Base-by-base conservation (phyloP, 306 rosid species). In the Begonia peltatifolia region DNA sequence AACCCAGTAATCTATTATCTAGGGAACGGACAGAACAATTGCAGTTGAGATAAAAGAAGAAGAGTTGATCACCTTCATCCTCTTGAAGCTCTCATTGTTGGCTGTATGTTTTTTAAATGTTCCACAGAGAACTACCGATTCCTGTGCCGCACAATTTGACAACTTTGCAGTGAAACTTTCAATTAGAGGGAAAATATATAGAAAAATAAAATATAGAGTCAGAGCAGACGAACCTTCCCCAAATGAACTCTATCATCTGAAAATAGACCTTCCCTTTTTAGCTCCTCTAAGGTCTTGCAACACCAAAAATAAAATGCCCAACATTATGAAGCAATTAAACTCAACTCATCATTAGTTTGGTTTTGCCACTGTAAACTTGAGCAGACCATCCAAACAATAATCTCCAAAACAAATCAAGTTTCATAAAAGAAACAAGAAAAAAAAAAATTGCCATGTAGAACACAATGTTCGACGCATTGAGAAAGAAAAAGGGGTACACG, bases 51-150 rank as follows among this genome's bases (percentile, higher is more conserved):
- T 44, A 4, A 44, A 44, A 44, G 48, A 7, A 2, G 48, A 10
- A 7, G n/a, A 44, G 2, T 43, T 1, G 2, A 11, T 30, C 46
- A 75, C 85, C 81, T 79, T 79, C 44, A 71, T 71, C 54, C 74
- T 71, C 79, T 79, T 79, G 64, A 79, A 43, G 54, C 65, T 79
- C 58, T 75, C 70, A 22, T 79, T 79, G 54, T 48, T 65, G 46
- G 69, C 66, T 47, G 65, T 79, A 57, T 63, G 58, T 23, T 51
- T 79, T 58, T 60, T 66, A 41, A 75, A 60, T 11, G 57, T 68
- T 65, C 64, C 79, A 52, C 58, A 58, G 14, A 47, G 5, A 50
- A 64, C 60, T 14, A 68, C 79, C 47, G 75, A n/a, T 44, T 44
- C 48, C 48, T 44, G 48, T 30, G 48, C 14, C 14, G 6, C 3